Base-by-base conservation (phyloP, 1,139 yeast species). In the Nakaseomyces nivariensis region DNA sequence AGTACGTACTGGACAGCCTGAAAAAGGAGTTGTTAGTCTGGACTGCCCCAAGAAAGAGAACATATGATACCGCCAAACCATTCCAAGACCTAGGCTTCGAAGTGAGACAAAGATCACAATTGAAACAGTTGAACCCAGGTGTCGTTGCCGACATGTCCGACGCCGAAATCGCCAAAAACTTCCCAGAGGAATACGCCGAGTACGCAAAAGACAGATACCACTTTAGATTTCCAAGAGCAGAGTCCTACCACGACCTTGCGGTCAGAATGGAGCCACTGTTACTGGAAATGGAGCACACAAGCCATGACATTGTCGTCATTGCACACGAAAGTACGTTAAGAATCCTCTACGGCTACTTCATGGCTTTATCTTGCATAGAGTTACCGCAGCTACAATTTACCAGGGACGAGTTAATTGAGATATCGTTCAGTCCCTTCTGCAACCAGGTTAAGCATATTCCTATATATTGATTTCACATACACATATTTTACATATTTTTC, bases 241-340 rank as follows among this genome's bases (percentile, higher is more conserved):
- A 92, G 68, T 86, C 95, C 50, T 92, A 89, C 64, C 98, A 92
- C 67, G 98, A 92, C 67, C 75, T 94, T 51, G 97, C 98, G 0
- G 85, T 92, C 43, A 82, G 96, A 58, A 79, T 94, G 68, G 98
- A 94, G 67, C 96, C 98, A 0, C 73, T 92, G 54, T 81, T 92
- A 54, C 73, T 92, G 66, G 97, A 90, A 67, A 83, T 92, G 82
- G 98, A 90, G 66, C 77, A 97, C 58, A 82, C 85, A 77, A 77
- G 86, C 51, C 89, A 94, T 27, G 97, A 89, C 66, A 77, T 94
- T 31, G 72, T 92, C 55, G 84, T 92, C 52, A 85, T 92, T 58
- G 97, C 97, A 0, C 97, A 94, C 64, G 97, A 90, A 61, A 81
- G 96, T 1, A 85, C 92, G 1, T 74, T 94, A 55, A 76, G 89